Base-by-base conservation (phyloP, 768 basidiomycete species). In the Chiua virens region DNA sequence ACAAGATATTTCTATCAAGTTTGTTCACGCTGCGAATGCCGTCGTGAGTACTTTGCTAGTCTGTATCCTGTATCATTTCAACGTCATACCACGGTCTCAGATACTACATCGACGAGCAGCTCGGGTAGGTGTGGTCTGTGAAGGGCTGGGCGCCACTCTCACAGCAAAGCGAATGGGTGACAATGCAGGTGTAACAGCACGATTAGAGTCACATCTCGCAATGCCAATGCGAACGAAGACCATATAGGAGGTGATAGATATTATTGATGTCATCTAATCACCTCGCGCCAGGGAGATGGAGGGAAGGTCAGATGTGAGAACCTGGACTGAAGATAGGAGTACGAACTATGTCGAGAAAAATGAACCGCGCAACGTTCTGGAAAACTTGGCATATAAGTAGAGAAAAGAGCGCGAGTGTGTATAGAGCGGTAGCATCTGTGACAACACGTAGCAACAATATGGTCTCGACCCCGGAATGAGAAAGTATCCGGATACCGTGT, bases 311-410 rank as follows among this genome's bases (percentile, higher is more conserved):
- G 17, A 27, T 21, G 13, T 20, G 27, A 15, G 41, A 6, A 30
- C 8, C 5, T 8, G 10, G 7, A 30, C 28, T 30, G 9, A 30
- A 10, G 28, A 30, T 30, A 30, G 28, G 28, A 39, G n/a, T n/a
- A 54, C 56, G 27, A 38, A 63, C 62, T 59, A 61, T 58, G 42
- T 63, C 62, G 17, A 60, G 34, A 37, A 63, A 21, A 39, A 63
- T 50, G 15, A 52, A 40, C 35, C 54, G 52, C 11, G 40, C 47
- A 2, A 25, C 21, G 22, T 22, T 61, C 27, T 35, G 22, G 27
- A 14, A 52, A 20, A 39, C 50, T 17, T 52, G 50, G 22, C 59
- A 64, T 13, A 49, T 14, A 21, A 63, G 47, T 8, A 55, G 44
- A 17, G 50, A 18, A 25, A 56, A 18, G n/a, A 61, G 56, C 8